Evolutionary conservation across 352 stramenopile genomes (phyloP), one percentile per base, ranked within the genome.

Genomic region (Blastocystis sp.): DNA sequence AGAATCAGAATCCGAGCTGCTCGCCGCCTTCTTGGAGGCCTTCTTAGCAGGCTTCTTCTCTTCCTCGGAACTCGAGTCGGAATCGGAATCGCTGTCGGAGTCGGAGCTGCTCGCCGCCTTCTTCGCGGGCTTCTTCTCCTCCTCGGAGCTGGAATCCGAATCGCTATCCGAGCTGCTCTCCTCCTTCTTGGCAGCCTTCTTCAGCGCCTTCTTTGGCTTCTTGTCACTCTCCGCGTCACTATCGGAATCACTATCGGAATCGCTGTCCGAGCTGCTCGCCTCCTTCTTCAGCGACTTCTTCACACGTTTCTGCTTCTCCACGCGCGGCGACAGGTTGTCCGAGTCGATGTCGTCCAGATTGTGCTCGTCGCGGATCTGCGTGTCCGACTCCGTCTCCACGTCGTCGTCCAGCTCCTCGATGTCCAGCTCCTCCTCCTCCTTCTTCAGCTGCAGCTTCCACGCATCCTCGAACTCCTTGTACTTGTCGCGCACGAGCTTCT

Each of bases 381-480:
- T 81, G 53, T 81, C 69, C 53, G 69, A 81, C 46, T 81, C 69
- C 4, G 69, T 81, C 27, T 54, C 44, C 49, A 81, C 69, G 42
- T 81, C 69, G 0, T 81, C 69, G 36, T 61, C 49, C 69, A 81
- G 48, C 69, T 81, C 69, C 46, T 81, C 69, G 38, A 81, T 81
- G 46, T 81, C 69, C 32, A 81, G 48, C n/a, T 81, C 69, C 53
- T 81, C 69, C 46, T 81, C 69, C 69, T 81, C 69, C 69, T 81
- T 81, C 69, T 81, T 81, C 69, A 81, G 46, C 46, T 65, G 36
- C 49, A 81, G 69, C 53, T 81, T 81, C 69, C 69, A 81, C 7
- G 69, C 69, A 44, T 81, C 69, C 27, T 81, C 69, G 46, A 36
- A 81, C 36, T 81, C 69, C 53, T 81, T 81, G 69, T 81, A 81